A percentile compares a stretch with the other conserved stretches of the same genome.
Evolutionary conservation across 371 early-diverging fungal species (phyloP).

Genomic region (Entomophthora muscae): DNA sequence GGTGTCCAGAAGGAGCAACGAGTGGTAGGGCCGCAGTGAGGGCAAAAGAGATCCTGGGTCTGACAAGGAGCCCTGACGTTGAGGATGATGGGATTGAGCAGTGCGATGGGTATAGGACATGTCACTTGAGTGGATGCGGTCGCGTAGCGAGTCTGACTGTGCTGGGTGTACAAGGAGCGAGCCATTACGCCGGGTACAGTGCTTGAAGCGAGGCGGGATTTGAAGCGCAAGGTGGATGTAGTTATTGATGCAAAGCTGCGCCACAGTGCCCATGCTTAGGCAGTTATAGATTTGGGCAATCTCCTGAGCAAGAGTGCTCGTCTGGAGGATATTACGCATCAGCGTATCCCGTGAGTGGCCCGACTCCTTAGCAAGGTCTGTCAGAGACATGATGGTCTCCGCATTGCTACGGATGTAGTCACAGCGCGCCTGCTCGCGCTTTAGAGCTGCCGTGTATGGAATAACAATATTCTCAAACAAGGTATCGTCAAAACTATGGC

Average conservation of each 20-base stretch:
- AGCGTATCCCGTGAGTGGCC: conserved; percentile 12
- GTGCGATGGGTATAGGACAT: too few species aligned
- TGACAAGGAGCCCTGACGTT: too few species aligned
- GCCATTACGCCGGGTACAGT: neutral
- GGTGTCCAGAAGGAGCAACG: conserved; percentile 62
- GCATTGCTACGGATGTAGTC: conserved; percentile 61
- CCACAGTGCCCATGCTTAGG: conserved; percentile 28
- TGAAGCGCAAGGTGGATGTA: conserved; percentile 59
- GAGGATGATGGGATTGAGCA: conserved; percentile 12
- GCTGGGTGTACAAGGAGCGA: neutral
- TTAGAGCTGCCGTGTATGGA: conserved; percentile 43
- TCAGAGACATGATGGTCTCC: conserved; percentile 42
- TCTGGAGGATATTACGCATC: conserved; percentile 18
- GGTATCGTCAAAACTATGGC: neutral
- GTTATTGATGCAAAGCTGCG: conserved; percentile 54
- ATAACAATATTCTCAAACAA: conserved; percentile 1
- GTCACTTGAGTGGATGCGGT: conserved; percentile 15
- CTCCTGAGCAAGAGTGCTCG: conserved; percentile 19
- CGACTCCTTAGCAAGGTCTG: conserved; percentile 34
- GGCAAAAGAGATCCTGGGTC: conserved; percentile 21
- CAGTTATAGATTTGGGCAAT: conserved; percentile 25
- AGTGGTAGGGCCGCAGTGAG: conserved; percentile 66
- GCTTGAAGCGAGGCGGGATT: conserved; percentile 24
- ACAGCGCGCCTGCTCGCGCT: conserved; percentile 64
- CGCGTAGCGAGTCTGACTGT: neutral